Conservation (phyloP, 768 basidiomycete genomes). For the Hortiboletus flavorubellus region DNA sequence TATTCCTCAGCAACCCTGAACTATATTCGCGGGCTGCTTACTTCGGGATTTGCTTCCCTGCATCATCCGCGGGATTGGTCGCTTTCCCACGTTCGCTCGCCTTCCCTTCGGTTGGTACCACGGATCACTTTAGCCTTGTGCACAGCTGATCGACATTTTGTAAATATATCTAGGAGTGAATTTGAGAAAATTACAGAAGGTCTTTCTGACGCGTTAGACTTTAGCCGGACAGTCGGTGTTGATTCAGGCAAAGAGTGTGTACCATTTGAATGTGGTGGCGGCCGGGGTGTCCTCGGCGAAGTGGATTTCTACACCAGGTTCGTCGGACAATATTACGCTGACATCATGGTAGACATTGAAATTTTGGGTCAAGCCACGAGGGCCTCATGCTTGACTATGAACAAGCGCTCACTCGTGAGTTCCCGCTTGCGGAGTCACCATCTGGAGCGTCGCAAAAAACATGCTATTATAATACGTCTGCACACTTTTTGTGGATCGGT, state of each 20-base stretch:
- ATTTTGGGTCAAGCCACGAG: slow-evolving; percentile 61
- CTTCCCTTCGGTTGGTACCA: slow-evolving; percentile 57
- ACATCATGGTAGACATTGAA: not conserved
- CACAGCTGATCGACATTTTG: slow-evolving; percentile 12
- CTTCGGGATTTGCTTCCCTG: slow-evolving; percentile 91
- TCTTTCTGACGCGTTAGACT: slow-evolving; percentile 89
- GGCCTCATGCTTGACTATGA: slow-evolving; percentile 93
- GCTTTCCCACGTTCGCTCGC: slow-evolving; percentile 84
- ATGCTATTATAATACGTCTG: slow-evolving; percentile 84
- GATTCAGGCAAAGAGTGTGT: slow-evolving; percentile 44
- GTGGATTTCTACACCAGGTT: slow-evolving; percentile 94
- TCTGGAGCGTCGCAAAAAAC: slow-evolving; percentile 21
- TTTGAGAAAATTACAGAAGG: slow-evolving; percentile 84
- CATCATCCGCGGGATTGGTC: slow-evolving; percentile 92
- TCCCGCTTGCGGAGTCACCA: slow-evolving; percentile 38
- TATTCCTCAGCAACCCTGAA: slow-evolving; percentile 93
- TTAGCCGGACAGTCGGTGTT: slow-evolving; percentile 84
- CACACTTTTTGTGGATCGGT: slow-evolving; percentile 96
- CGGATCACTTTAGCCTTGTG: not conserved
- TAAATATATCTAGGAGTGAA: slow-evolving; percentile 49
- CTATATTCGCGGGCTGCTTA: slow-evolving; percentile 82
- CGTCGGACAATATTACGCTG: slow-evolving; percentile 7
- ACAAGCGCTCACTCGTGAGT: slow-evolving; percentile 79
- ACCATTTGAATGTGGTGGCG: slow-evolving; percentile 70
- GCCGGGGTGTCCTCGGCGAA: slow-evolving; percentile 70